Percentiles rank a stretch among this genome's conserved stretches.
phyloP scores from a whole-genome alignment of 805 yeast genomes.

The Pichia gijzeniarum region DNA sequence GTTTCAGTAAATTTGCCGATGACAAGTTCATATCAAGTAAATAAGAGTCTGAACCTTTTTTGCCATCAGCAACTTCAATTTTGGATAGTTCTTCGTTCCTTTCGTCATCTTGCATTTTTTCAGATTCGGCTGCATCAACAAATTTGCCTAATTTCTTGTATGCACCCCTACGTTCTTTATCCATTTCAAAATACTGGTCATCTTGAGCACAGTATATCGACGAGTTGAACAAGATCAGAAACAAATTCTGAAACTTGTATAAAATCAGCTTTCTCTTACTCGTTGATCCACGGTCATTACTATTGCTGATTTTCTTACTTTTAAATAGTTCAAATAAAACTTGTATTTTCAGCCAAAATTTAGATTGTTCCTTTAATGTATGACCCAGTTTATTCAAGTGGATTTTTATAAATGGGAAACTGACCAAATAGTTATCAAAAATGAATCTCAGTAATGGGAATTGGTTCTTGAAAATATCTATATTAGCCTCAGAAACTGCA shows the following conservation, averaged over 20 bases:
- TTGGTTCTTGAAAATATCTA: conserved; percentile 27
- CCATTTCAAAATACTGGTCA: conserved; percentile 37
- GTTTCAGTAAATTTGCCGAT: conserved; percentile 30
- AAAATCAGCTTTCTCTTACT: conserved; percentile 63
- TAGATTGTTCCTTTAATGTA: conserved; percentile 14
- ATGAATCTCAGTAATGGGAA: conserved; percentile 69
- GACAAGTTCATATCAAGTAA: conserved; percentile 3
- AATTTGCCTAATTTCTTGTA: conserved; percentile 34
- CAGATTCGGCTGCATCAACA: conserved; percentile 14
- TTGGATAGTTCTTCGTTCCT: conserved; percentile 2
- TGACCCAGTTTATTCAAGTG: conserved; percentile 28
- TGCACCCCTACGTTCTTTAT: conserved; percentile 32
- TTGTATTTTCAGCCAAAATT: conserved; percentile 81
- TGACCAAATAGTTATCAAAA: conserved; percentile 52
- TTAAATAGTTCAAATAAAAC: conserved; percentile 77
- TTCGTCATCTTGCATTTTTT: conserved; percentile 5
- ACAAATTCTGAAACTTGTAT: conserved; percentile 51
- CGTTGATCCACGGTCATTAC: conserved; percentile 70
- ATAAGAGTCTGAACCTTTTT: background rate
- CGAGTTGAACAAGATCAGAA: conserved; percentile 67
- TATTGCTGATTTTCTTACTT: conserved; percentile 59
- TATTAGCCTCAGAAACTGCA: conserved; percentile 15
- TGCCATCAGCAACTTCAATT: conserved; percentile 18
- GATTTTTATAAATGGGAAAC: conserved; percentile 70
- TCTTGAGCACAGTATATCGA: conserved; percentile 62